Evolutionary conservation across 2,329 filamentous ascomycete genomes (phyloP), one percentile per base, ranked within the genome.

Genomic region (Ophiocordyceps robertsii): DNA sequence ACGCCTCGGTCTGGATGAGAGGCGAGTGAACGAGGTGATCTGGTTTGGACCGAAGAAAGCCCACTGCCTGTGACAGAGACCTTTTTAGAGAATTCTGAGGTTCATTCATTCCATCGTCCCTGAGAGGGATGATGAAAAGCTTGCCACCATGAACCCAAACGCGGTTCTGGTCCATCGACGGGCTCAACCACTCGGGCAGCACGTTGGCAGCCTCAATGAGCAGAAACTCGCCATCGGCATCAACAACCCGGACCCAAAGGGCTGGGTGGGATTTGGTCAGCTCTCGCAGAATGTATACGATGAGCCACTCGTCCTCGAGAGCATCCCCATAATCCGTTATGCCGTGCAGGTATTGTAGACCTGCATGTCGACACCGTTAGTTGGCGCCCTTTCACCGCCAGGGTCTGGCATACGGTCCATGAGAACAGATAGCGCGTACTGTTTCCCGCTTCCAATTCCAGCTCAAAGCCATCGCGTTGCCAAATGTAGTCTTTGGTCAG

Each of bases 241-340:
- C 92, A 46, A 76, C 80, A 4, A 94, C 73, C 39, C 84, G 80
- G 38, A 88, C 75, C 89, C 90, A 98, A 8, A 88, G 68, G 46
- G 82, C 71, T 5, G 77, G 68, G 53, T 84, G 84, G 32, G 73
- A 70, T 51, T 72, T 83, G 51, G 82, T 89, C 51, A 96, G 65
- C 62, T 94, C 82, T 37, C 84, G 78, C 29, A 98, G 69, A 6
- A 96, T 66, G 63, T 89, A 95, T 17, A 96, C 89, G 46, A 96
- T 81, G 6, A 96, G 74, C 93, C 92, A 98, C 66, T 98, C 93
- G 53, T 98, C 92, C 55, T 95, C 90, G 4, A 96, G 80, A 0
- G 88, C 92, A 61, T 98, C 93, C 9, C 90, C 89, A 54, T 88
- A 96, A 57, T 90, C 84, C 1, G 87, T 92, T 41, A 71, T 69